Conservation (phyloP, 1,284 basidiomycete genomes). For the Malassezia vespertilionis region DNA sequence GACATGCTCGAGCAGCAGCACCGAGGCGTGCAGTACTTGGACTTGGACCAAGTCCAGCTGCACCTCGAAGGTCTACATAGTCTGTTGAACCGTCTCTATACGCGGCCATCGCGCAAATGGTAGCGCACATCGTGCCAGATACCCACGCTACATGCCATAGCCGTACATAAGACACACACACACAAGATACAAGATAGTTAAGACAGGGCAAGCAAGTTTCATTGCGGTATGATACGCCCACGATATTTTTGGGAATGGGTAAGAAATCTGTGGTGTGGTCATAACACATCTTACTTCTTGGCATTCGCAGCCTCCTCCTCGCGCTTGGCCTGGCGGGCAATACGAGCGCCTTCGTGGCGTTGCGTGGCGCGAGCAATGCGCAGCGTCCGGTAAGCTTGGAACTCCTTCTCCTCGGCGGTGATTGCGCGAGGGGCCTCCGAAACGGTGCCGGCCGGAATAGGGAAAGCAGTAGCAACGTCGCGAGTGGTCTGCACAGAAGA, state of each 20-base stretch:
- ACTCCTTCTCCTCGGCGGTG: slow-evolving; percentile 77
- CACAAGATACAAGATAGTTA: background rate
- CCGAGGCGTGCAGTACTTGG: slow-evolving; percentile 87
- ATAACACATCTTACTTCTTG: slow-evolving; percentile 62
- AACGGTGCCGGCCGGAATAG: slow-evolving; percentile 58
- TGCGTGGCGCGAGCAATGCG: slow-evolving; percentile 73
- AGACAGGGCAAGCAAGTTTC: slow-evolving; percentile 11
- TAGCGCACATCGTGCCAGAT: background rate
- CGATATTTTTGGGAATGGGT: slow-evolving; percentile 10
- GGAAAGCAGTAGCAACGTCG: slow-evolving; percentile 46
- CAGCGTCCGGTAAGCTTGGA: slow-evolving; percentile 70
- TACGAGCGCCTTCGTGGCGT: slow-evolving; percentile 77
- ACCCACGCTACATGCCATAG: background rate
- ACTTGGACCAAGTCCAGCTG: slow-evolving; percentile 92
- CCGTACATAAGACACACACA: background rate
- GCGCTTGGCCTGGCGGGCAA: slow-evolving; percentile 57
- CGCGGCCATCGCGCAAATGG: background rate
- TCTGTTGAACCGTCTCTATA: slow-evolving; percentile 49
- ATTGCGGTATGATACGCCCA: slow-evolving; percentile 15
- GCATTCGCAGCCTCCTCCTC: slow-evolving; percentile 83
- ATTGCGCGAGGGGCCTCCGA: slow-evolving; percentile 82
- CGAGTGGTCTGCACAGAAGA: slow-evolving; percentile 71
- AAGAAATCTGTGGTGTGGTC: slow-evolving; percentile 14
- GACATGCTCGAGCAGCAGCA: slow-evolving; percentile 97
- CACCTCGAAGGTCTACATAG: slow-evolving; percentile 89